Evolutionary conservation across 1,284 basidiomycete species (phyloP).

Genomic region (Entoloma clypeatum): DNA sequence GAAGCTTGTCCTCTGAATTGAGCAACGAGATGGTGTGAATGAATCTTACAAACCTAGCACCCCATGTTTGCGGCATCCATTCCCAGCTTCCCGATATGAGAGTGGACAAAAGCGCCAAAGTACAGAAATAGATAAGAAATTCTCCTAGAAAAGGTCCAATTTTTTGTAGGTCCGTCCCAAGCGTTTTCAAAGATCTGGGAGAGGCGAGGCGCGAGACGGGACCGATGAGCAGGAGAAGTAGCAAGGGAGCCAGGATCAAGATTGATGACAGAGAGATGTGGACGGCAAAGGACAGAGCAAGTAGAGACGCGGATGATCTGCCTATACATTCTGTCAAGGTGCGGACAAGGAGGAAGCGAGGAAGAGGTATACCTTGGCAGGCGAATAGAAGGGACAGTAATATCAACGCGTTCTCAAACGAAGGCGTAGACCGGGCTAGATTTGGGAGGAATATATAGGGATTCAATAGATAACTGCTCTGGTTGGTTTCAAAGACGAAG

Average conservation of each 20-base stretch:
- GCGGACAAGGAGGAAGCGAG: neutral
- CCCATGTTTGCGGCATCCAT: constrained; percentile 81
- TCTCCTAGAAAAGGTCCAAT: constrained; percentile 41
- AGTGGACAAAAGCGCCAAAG: constrained; percentile 48
- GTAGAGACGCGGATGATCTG: constrained; percentile 49
- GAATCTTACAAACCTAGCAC: constrained; percentile 62
- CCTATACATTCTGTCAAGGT: constrained; percentile 36
- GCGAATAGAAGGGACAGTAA: constrained; percentile 74
- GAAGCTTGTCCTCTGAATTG: constrained; percentile 38
- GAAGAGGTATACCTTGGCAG: constrained; percentile 47
- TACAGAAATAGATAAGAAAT: constrained; percentile 47
- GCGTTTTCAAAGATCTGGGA: constrained; percentile 41
- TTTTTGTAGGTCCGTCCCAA: constrained; percentile 30
- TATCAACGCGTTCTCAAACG: constrained; percentile 71
- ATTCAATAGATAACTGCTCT: constrained; percentile 77
- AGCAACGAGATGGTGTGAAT: neutral
- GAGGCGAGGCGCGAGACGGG: constrained; percentile 64
- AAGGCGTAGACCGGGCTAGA: constrained; percentile 76
- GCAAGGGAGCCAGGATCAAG: constrained; percentile 63
- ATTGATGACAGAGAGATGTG: constrained; percentile 72
- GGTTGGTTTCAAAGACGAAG: constrained; percentile 8
- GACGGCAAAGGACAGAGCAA: constrained; percentile 64
- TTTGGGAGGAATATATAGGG: constrained; percentile 82
- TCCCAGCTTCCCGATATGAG: constrained; percentile 53
- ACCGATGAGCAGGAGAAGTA: constrained; percentile 59